A percentile compares a stretch with the other conserved stretches of the same genome.
Evolutionary conservation across 768 basidiomycete species (phyloP).

Genomic region (Suillus weaverae): DNA sequence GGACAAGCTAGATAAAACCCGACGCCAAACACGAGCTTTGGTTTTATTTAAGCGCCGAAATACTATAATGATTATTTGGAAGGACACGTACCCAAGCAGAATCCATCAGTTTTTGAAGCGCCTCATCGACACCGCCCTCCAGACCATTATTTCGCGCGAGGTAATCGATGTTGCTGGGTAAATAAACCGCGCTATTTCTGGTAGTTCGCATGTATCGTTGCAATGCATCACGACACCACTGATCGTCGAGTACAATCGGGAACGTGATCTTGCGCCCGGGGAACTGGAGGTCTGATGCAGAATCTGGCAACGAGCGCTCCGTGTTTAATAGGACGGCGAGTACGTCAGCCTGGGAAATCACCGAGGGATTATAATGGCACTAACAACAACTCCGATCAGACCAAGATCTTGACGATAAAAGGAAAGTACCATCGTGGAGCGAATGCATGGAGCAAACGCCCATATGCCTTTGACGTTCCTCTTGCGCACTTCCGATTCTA

Average conservation of each 20-base stretch:
- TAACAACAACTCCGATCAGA: constrained; percentile 18
- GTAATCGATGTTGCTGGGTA: constrained; percentile 70
- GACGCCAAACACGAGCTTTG: constrained; percentile 58
- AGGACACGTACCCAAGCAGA: constrained; percentile 47
- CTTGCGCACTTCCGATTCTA: constrained; percentile 42
- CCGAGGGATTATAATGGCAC: constrained; percentile 50
- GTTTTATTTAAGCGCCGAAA: background rate
- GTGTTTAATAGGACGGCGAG: constrained; percentile 41
- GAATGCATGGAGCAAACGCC: constrained; percentile 52
- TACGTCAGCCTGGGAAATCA: constrained; percentile 43
- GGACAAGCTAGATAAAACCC: constrained; percentile 68
- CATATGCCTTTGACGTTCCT: constrained; percentile 37
- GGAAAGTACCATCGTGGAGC: constrained; percentile 52
- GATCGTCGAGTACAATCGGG: constrained; percentile 64
- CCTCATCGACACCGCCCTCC: constrained; percentile 41
- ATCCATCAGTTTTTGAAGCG: constrained; percentile 43
- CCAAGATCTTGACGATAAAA: background rate
- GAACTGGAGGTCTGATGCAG: constrained; percentile 43
- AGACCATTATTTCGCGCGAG: constrained; percentile 64
- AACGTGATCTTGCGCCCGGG: constrained; percentile 55
- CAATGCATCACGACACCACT: constrained; percentile 55
- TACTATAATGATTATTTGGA: background rate
- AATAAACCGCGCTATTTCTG: constrained; percentile 59
- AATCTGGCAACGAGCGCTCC: constrained; percentile 40
- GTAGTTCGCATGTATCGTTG: constrained; percentile 56